Percentiles rank a stretch among this genome's conserved stretches.
phyloP scores from a whole-genome alignment of 2,329 filamentous ascomycete genomes.

The Trichoderma polysporum region DNA sequence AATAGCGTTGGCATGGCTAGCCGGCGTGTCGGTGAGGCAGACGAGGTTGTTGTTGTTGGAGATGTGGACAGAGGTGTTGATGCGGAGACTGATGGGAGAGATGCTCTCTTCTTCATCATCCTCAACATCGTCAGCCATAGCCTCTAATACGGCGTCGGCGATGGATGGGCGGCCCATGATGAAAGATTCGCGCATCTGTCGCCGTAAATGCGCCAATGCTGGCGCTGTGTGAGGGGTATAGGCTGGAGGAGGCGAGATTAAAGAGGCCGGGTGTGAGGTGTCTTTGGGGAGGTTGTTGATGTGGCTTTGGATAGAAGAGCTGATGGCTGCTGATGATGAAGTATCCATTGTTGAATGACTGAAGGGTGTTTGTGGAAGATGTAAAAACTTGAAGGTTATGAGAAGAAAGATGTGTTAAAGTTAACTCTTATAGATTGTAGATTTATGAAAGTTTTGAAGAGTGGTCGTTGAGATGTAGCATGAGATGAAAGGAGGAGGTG shows the following conservation, averaged over 20 bases:
- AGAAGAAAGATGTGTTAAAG: neutral
- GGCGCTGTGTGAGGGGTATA: slow-evolving; percentile 30
- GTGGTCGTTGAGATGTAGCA: neutral
- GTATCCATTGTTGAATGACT: slow-evolving; percentile 12
- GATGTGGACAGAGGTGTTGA: slow-evolving; percentile 50
- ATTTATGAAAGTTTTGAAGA: neutral
- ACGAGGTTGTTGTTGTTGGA: slow-evolving; percentile 50
- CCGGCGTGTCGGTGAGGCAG: slow-evolving; percentile 41
- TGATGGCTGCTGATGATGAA: neutral
- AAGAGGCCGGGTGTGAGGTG: slow-evolving; percentile 12
- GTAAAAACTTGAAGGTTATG: neutral
- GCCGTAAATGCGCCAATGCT: slow-evolving; percentile 21
- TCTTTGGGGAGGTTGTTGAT: slow-evolving; percentile 26
- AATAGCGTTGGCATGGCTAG: slow-evolving; percentile 43
- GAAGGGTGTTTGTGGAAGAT: neutral
- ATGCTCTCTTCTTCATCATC: slow-evolving; percentile 28
- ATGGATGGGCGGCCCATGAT: slow-evolving; percentile 18
- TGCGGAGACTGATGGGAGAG: slow-evolving; percentile 46
- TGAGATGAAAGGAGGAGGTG: neutral
- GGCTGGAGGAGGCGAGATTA: slow-evolving; percentile 31
- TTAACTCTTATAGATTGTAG: neutral
- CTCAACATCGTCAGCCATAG: slow-evolving; percentile 21
- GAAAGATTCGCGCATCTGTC: slow-evolving; percentile 17
- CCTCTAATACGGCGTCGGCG: neutral
- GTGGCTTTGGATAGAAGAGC: neutral